These are phyloP conservation scores for Cercospora brassicicola DNA, from an alignment of 2,329 filamentous ascomycete species.

Conservation along the genomic window DNA sequence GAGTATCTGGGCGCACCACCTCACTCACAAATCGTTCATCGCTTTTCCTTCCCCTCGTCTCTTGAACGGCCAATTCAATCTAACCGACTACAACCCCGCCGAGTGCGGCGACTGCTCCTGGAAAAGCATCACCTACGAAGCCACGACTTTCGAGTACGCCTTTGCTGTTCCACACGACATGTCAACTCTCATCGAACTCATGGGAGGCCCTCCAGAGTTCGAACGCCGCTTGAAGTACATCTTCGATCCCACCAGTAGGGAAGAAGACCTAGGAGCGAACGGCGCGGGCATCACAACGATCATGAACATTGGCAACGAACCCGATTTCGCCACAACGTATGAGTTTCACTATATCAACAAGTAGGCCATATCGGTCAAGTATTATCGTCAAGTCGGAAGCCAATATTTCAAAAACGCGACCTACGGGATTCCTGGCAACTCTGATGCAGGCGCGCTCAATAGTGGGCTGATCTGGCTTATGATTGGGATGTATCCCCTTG, in stretches of 20 bases:
- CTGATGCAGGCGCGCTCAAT: conserved; percentile 38
- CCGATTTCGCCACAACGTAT: conserved; percentile 38
- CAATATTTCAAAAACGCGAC: conserved; percentile 35
- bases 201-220: conserved; percentile 44
- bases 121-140: conserved; percentile 46
- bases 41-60: conserved; percentile 36
- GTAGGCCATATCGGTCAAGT: conserved; percentile 33
- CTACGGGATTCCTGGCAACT: conserved; percentile 38
- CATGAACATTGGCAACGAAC: conserved; percentile 42
- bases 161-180: conserved; percentile 49
- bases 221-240: conserved; percentile 46
- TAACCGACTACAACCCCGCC: conserved; percentile 44
- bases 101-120: conserved; percentile 47
- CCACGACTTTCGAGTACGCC: conserved; percentile 47
- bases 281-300: conserved; percentile 40
- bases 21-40: conserved; percentile 40
- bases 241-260: conserved; percentile 42
- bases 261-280: conserved; percentile 40
- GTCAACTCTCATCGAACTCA: conserved; percentile 45
- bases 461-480: conserved; percentile 39
- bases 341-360: conserved; percentile 39
- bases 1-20: conserved; percentile 43
- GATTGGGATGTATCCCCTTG: conserved; percentile 39
- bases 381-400: conserved; percentile 30
- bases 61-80: conserved; percentile 33